Evolutionary conservation across 441 rosid genomes (phyloP).

Genomic region (Capsella rubella): DNA sequence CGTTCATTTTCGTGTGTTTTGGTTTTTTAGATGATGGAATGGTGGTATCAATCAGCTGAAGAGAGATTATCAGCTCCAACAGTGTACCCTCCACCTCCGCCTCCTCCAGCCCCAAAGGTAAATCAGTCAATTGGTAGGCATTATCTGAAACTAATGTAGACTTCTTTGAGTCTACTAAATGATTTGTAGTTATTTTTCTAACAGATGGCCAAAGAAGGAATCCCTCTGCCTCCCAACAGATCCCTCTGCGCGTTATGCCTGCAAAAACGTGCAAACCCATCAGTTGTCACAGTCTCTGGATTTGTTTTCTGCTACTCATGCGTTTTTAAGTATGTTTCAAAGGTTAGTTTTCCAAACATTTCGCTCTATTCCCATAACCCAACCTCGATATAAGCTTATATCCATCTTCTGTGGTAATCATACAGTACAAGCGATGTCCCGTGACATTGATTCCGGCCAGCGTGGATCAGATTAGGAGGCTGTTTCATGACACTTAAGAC

Average conservation of each 20-base stretch:
- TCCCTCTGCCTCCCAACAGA: conserved; percentile 78
- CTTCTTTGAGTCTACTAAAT: conserved; percentile 10
- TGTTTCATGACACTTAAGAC: conserved; percentile 82
- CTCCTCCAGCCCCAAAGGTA: conserved; percentile 97
- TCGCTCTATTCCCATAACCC: neutral
- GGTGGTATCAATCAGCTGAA: conserved; percentile 99
- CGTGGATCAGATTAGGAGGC: conserved; percentile 89
- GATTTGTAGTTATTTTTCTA: neutral
- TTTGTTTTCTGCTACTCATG: conserved; percentile 97
- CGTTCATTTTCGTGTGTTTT: neutral
- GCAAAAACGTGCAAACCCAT: conserved; percentile 95
- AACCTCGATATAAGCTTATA: neutral
- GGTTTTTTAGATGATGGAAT: conserved; percentile 89
- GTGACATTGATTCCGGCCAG: conserved; percentile 80
- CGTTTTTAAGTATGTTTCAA: conserved; percentile 88
- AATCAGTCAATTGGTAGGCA: conserved; percentile 18
- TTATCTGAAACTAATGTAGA: conserved; percentile 22
- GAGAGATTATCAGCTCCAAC: conserved; percentile 99
- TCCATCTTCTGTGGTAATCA: conserved; percentile 15
- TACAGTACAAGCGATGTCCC: conserved; percentile 95
- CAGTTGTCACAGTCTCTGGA: conserved; percentile 93
- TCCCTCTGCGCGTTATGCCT: conserved; percentile 91
- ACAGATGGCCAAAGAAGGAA: conserved; percentile 93
- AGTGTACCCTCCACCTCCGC: conserved; percentile 97
- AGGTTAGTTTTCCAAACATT: conserved; percentile 58